A percentile compares a stretch with the other conserved stretches of the same genome.
Conservation (phyloP, 768 basidiomycete genomes). For the Lactifluus pinguis region DNA sequence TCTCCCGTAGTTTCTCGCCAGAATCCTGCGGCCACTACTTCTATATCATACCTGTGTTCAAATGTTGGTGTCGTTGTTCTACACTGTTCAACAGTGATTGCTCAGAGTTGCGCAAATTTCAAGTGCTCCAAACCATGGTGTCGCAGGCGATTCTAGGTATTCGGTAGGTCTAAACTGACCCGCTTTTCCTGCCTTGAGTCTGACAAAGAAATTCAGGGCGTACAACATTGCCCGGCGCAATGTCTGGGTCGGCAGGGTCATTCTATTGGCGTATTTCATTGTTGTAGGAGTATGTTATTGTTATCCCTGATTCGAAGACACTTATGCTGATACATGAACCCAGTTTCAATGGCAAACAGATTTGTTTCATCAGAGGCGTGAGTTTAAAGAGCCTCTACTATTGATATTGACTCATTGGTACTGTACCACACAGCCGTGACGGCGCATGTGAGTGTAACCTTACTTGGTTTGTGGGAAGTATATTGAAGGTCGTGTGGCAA, state of each 20-base stretch:
- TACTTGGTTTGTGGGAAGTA: background rate
- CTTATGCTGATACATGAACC: background rate
- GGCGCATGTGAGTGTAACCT: background rate
- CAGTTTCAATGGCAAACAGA: slow-evolving; percentile 52
- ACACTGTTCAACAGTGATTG: background rate
- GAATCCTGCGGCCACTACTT: slow-evolving; percentile 40
- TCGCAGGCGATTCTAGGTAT: slow-evolving; percentile 58
- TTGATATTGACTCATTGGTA: slow-evolving; percentile 1
- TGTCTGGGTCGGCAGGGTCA: slow-evolving; percentile 30
- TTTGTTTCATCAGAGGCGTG: slow-evolving; percentile 41
- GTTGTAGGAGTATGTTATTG: slow-evolving; percentile 34
- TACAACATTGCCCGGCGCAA: slow-evolving; percentile 49
- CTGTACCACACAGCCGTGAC: slow-evolving; percentile 4
- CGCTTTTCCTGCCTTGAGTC: background rate
- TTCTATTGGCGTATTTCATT: slow-evolving; percentile 33
- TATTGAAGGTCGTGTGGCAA: background rate
- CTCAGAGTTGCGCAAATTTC: background rate
- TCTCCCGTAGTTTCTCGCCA: slow-evolving; percentile 39
- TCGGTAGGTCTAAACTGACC: slow-evolving; percentile 30
- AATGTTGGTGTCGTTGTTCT: slow-evolving; percentile 34
- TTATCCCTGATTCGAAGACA: slow-evolving; percentile 18
- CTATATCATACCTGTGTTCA: slow-evolving; percentile 47
- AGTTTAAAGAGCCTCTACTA: slow-evolving; percentile 20
- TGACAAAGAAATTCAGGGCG: slow-evolving; percentile 31
- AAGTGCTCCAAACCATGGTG: slow-evolving; percentile 54